A percentile compares a stretch with the other conserved stretches of the same genome.
Conservation (phyloP, 2,329 filamentous ascomycete genomes). For the Sodiomyces alkalinus region DNA sequence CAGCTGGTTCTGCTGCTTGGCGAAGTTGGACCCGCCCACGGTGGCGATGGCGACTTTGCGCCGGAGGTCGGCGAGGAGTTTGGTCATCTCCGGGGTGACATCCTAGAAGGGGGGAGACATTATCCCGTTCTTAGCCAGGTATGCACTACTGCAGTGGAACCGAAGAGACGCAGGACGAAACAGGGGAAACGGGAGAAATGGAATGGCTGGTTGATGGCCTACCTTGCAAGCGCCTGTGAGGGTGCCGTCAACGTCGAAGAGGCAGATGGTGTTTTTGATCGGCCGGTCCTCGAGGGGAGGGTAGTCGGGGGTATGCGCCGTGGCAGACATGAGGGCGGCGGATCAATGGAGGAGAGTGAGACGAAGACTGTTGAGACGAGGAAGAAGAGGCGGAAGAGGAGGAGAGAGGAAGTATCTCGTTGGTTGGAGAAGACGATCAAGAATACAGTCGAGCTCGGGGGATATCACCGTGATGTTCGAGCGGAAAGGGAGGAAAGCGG, state of each 20-base stretch:
- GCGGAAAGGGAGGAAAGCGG: too few species aligned
- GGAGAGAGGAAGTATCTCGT: too few species aligned
- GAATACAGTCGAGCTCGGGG: too few species aligned
- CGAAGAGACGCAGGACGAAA: background rate
- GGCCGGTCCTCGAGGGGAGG: slow-evolving; percentile 71
- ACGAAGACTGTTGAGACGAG: too few species aligned
- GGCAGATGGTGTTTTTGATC: slow-evolving; percentile 80
- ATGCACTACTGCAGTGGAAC: background rate
- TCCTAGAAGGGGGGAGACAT: slow-evolving; percentile 26
- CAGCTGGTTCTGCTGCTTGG: slow-evolving; percentile 93
- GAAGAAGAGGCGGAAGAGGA: too few species aligned
- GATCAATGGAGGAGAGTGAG: too few species aligned
- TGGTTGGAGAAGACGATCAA: too few species aligned
- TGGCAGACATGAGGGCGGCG: too few species aligned
- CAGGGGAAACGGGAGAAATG: too few species aligned
- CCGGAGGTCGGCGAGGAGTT: slow-evolving; percentile 63
- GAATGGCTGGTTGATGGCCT: too few species aligned
- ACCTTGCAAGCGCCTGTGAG: slow-evolving; percentile 72
- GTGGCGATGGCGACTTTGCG: slow-evolving; percentile 81
- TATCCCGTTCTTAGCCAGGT: background rate
- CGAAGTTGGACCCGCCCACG: slow-evolving; percentile 83
- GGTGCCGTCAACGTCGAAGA: slow-evolving; percentile 95
- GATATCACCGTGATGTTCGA: too few species aligned
- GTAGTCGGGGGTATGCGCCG: slow-evolving; percentile 27
- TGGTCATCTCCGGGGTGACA: slow-evolving; percentile 69